Conservation (phyloP, 257 asterid species). For the Paulownia fortunei region DNA sequence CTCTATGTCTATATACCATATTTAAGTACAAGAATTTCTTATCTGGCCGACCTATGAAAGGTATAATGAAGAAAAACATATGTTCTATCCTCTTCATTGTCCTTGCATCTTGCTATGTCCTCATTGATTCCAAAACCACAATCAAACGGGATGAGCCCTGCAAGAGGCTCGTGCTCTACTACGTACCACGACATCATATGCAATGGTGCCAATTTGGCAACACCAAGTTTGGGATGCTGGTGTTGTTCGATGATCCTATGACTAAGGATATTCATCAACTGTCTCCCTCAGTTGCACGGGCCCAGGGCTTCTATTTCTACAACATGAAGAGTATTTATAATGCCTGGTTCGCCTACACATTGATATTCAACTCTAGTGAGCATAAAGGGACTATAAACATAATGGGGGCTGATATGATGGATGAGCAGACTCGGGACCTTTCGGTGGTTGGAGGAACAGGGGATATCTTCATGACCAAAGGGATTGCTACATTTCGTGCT, state of each 20-base stretch:
- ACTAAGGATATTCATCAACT: conserved; percentile 48
- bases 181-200: too few species aligned
- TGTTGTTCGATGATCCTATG: conserved; percentile 56
- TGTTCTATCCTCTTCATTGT: too few species aligned
- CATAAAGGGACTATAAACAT: conserved; percentile 48
- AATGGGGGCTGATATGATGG: not conserved
- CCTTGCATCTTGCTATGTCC: too few species aligned
- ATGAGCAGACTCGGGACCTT: conserved; percentile 49
- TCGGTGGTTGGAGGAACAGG: conserved; percentile 53
- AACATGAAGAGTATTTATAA: conserved; percentile 40
- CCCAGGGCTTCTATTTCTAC: conserved; percentile 62
- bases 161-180: too few species aligned
- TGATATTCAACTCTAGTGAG: conserved; percentile 44
- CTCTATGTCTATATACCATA: too few species aligned
- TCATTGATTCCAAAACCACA: too few species aligned
- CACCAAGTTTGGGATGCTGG: conserved; percentile 40
- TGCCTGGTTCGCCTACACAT: conserved; percentile 54
- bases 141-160: too few species aligned
- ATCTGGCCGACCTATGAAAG: too few species aligned
- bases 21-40: too few species aligned
- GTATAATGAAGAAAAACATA: too few species aligned
- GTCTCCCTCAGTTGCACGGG: conserved; percentile 52
- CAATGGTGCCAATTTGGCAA: not conserved
- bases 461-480: conserved; percentile 47
- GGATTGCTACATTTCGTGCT: conserved; percentile 50